phyloP scores from a whole-genome alignment of 176 grass and related monocot species.

The Triticum turgidum region DNA sequence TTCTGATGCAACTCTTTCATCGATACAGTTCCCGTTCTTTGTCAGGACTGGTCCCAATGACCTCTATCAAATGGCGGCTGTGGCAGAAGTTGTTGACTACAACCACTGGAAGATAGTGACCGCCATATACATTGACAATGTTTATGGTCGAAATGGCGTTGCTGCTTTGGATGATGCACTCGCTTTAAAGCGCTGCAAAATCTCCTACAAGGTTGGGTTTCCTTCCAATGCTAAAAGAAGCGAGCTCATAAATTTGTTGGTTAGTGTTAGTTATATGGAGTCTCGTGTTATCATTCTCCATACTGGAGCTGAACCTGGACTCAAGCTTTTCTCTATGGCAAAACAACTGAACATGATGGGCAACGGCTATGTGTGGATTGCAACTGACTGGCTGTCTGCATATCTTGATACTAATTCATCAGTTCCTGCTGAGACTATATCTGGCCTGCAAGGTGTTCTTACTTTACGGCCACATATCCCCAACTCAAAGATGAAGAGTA shows the following conservation, averaged over 20 bases:
- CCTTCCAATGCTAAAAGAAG: conserved; percentile 35
- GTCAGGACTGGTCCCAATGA: conserved; percentile 72
- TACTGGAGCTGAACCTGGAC: conserved; percentile 41
- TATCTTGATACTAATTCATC: conserved; percentile 66
- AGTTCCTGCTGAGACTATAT: conserved; percentile 55
- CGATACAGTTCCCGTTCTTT: conserved; percentile 84
- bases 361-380: conserved; percentile 92
- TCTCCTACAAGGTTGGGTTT: conserved; percentile 61
- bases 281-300: conserved; percentile 86
- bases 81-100: conserved; percentile 73
- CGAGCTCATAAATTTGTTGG: conserved; percentile 66
- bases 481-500: conserved; percentile 69
- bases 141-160: conserved; percentile 86
- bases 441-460: conserved; percentile 82
- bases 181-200: conserved; percentile 60
- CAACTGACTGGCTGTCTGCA: conserved; percentile 85
- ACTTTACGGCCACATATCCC: conserved; percentile 66
- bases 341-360: conserved; percentile 74
- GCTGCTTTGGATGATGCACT: conserved; percentile 77
- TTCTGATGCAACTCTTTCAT: conserved; percentile 80
- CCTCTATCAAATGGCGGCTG: conserved; percentile 79
- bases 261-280: conserved; percentile 68
- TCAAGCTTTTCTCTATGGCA: conserved; percentile 59
- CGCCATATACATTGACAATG: conserved; percentile 78
- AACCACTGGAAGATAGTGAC: conserved; percentile 86